Evolutionary conservation across 2,329 filamentous ascomycete genomes (phyloP).

Genomic region (Grosmannia clavigera): DNA sequence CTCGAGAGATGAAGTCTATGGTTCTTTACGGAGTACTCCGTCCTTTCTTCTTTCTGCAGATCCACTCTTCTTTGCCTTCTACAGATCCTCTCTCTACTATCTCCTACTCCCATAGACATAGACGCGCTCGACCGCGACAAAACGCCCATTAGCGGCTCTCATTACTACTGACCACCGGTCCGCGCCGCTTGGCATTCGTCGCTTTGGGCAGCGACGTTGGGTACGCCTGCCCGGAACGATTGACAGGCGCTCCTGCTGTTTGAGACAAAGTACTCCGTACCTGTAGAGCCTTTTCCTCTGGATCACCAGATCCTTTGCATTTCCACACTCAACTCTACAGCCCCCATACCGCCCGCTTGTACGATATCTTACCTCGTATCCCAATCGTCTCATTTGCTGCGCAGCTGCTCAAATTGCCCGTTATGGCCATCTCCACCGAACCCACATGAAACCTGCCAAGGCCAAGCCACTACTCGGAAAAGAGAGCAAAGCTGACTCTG

Average conservation of each 20-base stretch:
- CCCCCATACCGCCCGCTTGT: not conserved
- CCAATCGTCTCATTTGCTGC: not conserved
- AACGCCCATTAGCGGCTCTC: not conserved
- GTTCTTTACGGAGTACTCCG: no score
- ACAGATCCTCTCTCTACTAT: no score
- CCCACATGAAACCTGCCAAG: slow-evolving; percentile 2
- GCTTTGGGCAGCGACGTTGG: not conserved
- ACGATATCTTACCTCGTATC: not conserved
- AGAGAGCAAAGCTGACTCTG: not conserved
- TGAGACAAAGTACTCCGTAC: no score
- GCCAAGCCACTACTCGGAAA: not conserved
- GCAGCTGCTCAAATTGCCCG: not conserved
- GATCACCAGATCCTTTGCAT: no score
- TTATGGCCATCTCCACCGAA: not conserved
- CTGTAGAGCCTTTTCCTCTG: no score
- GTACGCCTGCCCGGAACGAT: not conserved
- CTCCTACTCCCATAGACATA: no score
- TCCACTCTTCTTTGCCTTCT: no score
- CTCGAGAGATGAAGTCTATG: no score
- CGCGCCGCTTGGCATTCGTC: not conserved
- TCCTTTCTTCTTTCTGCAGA: no score
- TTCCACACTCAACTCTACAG: no score
- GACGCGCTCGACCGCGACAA: no score
- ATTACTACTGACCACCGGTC: not conserved
- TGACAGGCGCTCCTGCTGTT: no score